Evolutionary conservation across 148 eudicot genomes (phyloP), one percentile per base, ranked within the genome.

Genomic region (Rhododendron ovatum): DNA sequence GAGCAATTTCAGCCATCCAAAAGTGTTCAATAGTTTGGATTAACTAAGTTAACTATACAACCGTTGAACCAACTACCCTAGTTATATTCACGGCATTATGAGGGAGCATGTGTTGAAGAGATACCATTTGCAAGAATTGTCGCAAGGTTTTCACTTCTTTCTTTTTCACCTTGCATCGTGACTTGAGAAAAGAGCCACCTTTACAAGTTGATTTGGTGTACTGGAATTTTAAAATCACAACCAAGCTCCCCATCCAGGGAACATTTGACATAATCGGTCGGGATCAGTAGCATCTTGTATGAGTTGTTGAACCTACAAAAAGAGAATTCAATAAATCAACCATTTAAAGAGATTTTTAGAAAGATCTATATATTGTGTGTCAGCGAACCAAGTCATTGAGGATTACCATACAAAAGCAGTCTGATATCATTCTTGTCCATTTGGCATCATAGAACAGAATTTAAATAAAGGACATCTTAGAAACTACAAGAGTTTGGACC

Each of bases 201-300:
- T 61, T 17, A 57, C 76, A 75, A 87, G 30, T 48, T 55, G 78
- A 77, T 59, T 76, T 50, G 41, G 48, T 59, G 85, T 20, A 30
- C 76, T 5, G 35, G 22, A 45, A 48, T 53, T 14, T 83, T 28
- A 7, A 45, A 48, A 15, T 93, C 90, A 97, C 92, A 97, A 73
- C 99, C 99, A 97, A 59, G 98, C 92, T 83, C 93, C 99, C 99
- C 99, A 97, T 89, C 98, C 99, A 39, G 98, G 99, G 88, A 93
- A 95, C 98, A 97, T 92, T 17, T 95, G 91, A 88, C 94, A 92
- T 86, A 95, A 83, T 6, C 99, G 94, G 84, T 97, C 98, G n/a
- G 99, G 93, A 93, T 97, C 99, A 74, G 91, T 93, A 59, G 99
- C 96, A 87, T 97, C 98, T 88, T 95, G 99, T 89, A 97, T 91